Percentiles rank a stretch among this genome's conserved stretches.
phyloP scores from a whole-genome alignment of 23 red algal genomes.

The Gracilariopsis chorda region DNA sequence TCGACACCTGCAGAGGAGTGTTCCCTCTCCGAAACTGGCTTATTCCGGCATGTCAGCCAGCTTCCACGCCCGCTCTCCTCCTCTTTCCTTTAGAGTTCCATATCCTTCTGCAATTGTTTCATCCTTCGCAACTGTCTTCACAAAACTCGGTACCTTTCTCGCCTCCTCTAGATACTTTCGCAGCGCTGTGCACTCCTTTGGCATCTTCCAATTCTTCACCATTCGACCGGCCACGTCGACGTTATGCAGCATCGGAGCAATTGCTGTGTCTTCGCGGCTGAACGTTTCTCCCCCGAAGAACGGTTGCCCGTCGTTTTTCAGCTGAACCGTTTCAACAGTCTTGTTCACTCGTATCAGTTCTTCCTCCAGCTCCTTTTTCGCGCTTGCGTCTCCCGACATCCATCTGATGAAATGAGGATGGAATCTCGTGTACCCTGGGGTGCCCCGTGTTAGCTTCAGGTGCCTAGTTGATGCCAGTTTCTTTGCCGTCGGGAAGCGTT shows the following conservation, averaged over 20 bases:
- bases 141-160: conserved; percentile 51
- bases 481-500: neutral
- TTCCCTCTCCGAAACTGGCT: neutral
- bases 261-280: conserved; percentile 49
- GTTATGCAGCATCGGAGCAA: conserved; percentile 55
- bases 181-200: conserved; percentile 41
- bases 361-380: neutral
- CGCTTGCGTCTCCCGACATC: conserved; percentile 21
- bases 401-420: conserved; percentile 42
- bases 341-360: conserved; percentile 37
- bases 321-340: conserved; percentile 20
- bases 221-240: conserved; percentile 53
- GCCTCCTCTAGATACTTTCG: conserved; percentile 42
- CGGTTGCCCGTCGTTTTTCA: conserved; percentile 8
- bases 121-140: conserved; percentile 18
- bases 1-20: too few relatives aligned
- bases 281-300: conserved; percentile 60
- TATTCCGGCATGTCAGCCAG: conserved; percentile 56
- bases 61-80: neutral
- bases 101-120: conserved; percentile 45
- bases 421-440: conserved; percentile 38
- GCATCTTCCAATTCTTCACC: conserved; percentile 57
- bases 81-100: neutral
- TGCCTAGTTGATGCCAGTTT: conserved; percentile 28
- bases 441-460: conserved; percentile 9